Conservation (phyloP, 768 basidiomycete genomes). For the Hortiboletus campestris region DNA sequence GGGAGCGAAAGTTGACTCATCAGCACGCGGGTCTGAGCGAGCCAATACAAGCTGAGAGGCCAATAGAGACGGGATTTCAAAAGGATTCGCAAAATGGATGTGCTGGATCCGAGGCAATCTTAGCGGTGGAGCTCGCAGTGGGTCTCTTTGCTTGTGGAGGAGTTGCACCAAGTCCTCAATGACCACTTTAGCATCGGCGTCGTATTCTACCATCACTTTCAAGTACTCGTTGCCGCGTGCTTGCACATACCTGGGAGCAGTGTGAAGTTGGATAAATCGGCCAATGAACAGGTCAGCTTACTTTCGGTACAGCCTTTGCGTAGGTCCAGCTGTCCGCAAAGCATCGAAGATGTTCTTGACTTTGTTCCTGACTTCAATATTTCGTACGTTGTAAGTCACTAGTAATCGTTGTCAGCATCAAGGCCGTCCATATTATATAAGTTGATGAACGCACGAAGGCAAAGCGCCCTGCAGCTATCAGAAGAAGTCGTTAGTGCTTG, state of each 20-base stretch:
- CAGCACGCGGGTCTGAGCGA: constrained; percentile 10
- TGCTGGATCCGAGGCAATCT: too few relatives aligned
- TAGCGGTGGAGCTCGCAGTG: too few relatives aligned
- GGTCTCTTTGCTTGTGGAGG: constrained; percentile 15
- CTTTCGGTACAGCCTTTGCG: constrained; percentile 10
- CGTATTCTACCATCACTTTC: not conserved
- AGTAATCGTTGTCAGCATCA: not conserved
- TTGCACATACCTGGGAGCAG: too few relatives aligned
- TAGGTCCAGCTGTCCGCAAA: not conserved
- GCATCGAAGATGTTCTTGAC: constrained; percentile 7
- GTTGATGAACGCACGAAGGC: constrained; percentile 40
- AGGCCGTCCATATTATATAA: not conserved
- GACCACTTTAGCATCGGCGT: not conserved
- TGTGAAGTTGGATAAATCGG: too few relatives aligned
- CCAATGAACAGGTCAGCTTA: not conserved
- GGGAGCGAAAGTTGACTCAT: constrained; percentile 18
- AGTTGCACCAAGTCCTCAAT: constrained; percentile 22
- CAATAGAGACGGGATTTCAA: too few relatives aligned
- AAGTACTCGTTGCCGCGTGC: constrained; percentile 5
- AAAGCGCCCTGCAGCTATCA: constrained; percentile 46
- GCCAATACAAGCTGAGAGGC: constrained; percentile 12
- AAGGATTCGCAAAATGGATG: too few relatives aligned
- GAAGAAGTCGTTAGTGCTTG: not conserved
- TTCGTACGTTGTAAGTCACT: constrained; percentile 28
- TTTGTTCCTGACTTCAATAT: not conserved